Evolutionary conservation across 2,329 filamentous ascomycete genomes (phyloP).

Genomic region (Diplodia intermedia): DNA sequence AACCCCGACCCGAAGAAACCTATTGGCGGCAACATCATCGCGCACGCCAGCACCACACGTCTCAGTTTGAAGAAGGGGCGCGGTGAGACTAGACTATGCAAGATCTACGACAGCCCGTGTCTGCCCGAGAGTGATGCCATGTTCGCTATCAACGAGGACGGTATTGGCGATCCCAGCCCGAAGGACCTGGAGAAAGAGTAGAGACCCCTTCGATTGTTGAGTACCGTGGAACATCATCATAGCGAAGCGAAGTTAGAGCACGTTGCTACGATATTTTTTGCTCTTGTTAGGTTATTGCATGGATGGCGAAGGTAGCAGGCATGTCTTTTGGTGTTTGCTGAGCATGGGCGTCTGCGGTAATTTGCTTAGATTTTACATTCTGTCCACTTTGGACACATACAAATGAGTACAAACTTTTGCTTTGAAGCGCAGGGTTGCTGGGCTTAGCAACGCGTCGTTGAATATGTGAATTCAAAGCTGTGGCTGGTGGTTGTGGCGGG

Average conservation of each 20-base stretch:
- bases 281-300: constrained; percentile 12
- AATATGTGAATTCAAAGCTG: background rate
- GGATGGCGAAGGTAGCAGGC: constrained; percentile 15
- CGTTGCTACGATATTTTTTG: background rate
- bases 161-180: constrained; percentile 92
- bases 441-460: no score
- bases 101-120: constrained; percentile 98
- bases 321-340: constrained; percentile 10
- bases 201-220: background rate
- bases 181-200: constrained; percentile 91
- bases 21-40: constrained; percentile 98
- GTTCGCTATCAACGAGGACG: constrained; percentile 96
- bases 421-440: background rate
- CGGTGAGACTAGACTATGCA: constrained; percentile 94
- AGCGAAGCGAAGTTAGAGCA: background rate
- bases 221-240: background rate
- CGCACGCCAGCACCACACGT: constrained; percentile 93
- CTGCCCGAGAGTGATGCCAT: constrained; percentile 94
- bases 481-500: constrained; percentile 28
- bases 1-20: constrained; percentile 99
- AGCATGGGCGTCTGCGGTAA: constrained; percentile 27
- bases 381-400: background rate
- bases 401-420: background rate
- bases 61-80: constrained; percentile 95
- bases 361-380: constrained; percentile 7